Conservation (phyloP, 495 filamentous ascomycete genomes). For the Hypoxylon lienhwacheense region DNA sequence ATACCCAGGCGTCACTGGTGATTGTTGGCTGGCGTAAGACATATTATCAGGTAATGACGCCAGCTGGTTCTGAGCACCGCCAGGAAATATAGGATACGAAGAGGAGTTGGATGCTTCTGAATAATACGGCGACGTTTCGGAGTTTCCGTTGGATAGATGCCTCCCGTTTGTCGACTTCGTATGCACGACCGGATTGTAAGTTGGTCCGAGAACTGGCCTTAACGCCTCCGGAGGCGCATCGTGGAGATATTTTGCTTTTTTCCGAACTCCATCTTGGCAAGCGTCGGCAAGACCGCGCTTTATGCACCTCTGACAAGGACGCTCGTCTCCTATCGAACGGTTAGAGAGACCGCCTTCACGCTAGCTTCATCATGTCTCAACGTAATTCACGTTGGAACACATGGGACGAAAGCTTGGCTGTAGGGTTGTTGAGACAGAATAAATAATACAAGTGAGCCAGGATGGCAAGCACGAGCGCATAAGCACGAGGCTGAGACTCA, state of each 20-base stretch:
- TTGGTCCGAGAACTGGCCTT: conserved; percentile 58
- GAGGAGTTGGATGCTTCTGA: conserved; percentile 31
- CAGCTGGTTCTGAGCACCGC: conserved; percentile 36
- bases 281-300: conserved; percentile 86
- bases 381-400: conserved; percentile 8
- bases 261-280: conserved; percentile 94
- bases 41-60: conserved; percentile 49
- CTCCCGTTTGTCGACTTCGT: conserved; percentile 40
- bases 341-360: conserved; percentile 22
- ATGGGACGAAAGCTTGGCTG: conserved; percentile 14
- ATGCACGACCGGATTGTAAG: conserved; percentile 51
- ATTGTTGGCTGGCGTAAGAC: conserved; percentile 63
- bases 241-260: conserved; percentile 98
- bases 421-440: conserved; percentile 26
- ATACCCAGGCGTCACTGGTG: conserved; percentile 70
- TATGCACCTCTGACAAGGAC: conserved; percentile 91
- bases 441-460: too few relatives aligned
- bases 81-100: conserved; percentile 43
- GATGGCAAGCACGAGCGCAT: conserved; percentile 26
- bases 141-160: conserved; percentile 33
- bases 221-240: conserved; percentile 81
- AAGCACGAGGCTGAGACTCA: conserved; percentile 58
- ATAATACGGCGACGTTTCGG: conserved; percentile 37
- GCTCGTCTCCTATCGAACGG: conserved; percentile 60
- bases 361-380: conserved; percentile 16